Evolutionary conservation across 75 land plant genomes (phyloP).

Genomic region (Azolla pinnata): DNA sequence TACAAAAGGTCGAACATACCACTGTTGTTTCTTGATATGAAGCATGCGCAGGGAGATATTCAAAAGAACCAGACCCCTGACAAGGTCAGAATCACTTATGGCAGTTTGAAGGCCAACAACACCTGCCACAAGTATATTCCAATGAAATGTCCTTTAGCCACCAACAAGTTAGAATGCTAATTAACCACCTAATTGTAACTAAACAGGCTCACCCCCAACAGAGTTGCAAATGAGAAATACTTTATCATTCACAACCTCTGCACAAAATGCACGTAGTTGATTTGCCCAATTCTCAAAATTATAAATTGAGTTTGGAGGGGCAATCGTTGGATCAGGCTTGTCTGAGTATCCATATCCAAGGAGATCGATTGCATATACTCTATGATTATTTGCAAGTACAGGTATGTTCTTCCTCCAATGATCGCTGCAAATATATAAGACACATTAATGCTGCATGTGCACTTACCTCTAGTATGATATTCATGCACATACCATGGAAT

Average conservation of each 20-base stretch:
- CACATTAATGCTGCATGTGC: no score
- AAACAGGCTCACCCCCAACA: conserved; percentile 62
- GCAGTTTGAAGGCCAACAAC: conserved; percentile 97
- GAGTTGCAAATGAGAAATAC: conserved; percentile 96
- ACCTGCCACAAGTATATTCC: conserved; percentile 34
- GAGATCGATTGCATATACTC: conserved; percentile 93
- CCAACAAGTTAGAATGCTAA: no score
- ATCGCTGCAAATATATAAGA: conserved; percentile 50
- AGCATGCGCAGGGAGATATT: conserved; percentile 91
- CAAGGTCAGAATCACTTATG: conserved; percentile 42
- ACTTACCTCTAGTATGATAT: no score
- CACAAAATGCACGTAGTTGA: conserved; percentile 78
- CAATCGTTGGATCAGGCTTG: conserved; percentile 72
- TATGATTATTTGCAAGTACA: conserved; percentile 58
- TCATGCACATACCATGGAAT: no score
- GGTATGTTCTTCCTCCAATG: conserved; percentile 96
- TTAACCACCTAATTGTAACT: no score
- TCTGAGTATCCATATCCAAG: conserved; percentile 98
- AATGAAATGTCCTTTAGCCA: no score
- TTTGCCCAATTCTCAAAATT: conserved; percentile 94
- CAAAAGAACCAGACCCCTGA: conserved; percentile 65
- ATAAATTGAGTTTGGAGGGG: conserved; percentile 43
- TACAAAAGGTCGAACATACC: conserved; percentile 74
- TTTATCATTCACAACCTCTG: conserved; percentile 63
- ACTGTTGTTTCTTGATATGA: conserved; percentile 88